These are phyloP conservation scores for Scutellaria barbata DNA, from an alignment of 257 asterid species.

Conservation along the genomic window DNA sequence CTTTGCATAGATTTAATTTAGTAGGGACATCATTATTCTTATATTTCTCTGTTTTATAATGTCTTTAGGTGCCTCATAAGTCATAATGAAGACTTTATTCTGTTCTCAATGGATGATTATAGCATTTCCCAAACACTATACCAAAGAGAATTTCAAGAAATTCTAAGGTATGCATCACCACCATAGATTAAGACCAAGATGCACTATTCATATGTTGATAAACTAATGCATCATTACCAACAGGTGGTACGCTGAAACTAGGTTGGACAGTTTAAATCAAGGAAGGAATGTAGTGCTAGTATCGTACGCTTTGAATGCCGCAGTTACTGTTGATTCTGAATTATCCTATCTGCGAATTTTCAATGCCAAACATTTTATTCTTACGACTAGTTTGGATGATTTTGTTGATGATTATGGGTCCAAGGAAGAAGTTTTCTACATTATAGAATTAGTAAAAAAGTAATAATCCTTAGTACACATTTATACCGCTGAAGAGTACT, in stretches of 20 bases:
- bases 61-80: slow-evolving; percentile 26
- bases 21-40: background rate
- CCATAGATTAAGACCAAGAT: background rate
- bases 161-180: slow-evolving; percentile 35
- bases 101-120: slow-evolving; percentile 33
- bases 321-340: slow-evolving; percentile 29
- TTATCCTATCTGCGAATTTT: slow-evolving; percentile 34
- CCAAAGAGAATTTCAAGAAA: slow-evolving; percentile 36
- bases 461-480: background rate
- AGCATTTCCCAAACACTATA: slow-evolving; percentile 34
- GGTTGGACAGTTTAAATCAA: slow-evolving; percentile 27
- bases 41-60: background rate
- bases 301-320: slow-evolving; percentile 24
- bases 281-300: slow-evolving; percentile 18
- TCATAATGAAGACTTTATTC: slow-evolving; percentile 36
- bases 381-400: slow-evolving; percentile 38
- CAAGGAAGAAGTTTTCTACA: slow-evolving; percentile 30
- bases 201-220: background rate
- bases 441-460: slow-evolving; percentile 34
- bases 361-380: slow-evolving; percentile 23
- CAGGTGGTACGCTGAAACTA: slow-evolving; percentile 42
- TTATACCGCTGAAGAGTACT: background rate
- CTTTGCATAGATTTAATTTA: no score
- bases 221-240: background rate
- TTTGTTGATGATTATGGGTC: slow-evolving; percentile 37